phyloP scores from a whole-genome alignment of 2,329 filamentous ascomycete species.

The Trichoderma sp. region DNA sequence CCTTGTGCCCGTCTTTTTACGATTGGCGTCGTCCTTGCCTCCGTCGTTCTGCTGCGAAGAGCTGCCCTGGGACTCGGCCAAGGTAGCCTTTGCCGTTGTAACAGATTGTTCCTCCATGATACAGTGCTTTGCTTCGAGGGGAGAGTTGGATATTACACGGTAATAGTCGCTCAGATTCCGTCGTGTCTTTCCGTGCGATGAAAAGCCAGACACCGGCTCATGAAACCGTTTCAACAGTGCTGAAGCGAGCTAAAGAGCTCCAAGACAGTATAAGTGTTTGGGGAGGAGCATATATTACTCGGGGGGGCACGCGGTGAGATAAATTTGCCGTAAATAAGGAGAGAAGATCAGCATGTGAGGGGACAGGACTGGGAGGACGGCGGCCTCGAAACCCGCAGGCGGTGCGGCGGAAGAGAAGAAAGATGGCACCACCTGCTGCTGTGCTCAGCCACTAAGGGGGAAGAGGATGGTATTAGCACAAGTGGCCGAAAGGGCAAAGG shows the following conservation, averaged over 20 bases:
- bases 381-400: background rate
- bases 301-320: background rate
- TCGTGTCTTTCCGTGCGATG: background rate
- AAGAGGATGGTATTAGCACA: conserved; percentile 13
- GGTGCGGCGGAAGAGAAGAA: conserved; percentile 4
- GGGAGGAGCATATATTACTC: background rate
- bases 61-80: conserved; percentile 25
- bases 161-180: background rate
- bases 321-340: background rate
- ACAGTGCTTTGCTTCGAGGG: background rate
- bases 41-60: conserved; percentile 35
- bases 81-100: conserved; percentile 2
- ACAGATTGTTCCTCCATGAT: conserved; percentile 15
- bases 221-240: background rate
- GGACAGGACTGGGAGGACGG: background rate
- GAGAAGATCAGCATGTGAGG: background rate
- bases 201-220: background rate
- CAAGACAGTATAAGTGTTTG: background rate
- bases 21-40: conserved; percentile 41
- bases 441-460: conserved; percentile 13
- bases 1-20: conserved; percentile 49
- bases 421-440: conserved; percentile 13
- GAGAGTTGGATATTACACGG: background rate
- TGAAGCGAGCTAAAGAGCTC: background rate
- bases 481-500: conserved; percentile 6